phyloP scores from a whole-genome alignment of 2,329 filamentous ascomycete genomes.

The Aspergillus aculeatus region DNA sequence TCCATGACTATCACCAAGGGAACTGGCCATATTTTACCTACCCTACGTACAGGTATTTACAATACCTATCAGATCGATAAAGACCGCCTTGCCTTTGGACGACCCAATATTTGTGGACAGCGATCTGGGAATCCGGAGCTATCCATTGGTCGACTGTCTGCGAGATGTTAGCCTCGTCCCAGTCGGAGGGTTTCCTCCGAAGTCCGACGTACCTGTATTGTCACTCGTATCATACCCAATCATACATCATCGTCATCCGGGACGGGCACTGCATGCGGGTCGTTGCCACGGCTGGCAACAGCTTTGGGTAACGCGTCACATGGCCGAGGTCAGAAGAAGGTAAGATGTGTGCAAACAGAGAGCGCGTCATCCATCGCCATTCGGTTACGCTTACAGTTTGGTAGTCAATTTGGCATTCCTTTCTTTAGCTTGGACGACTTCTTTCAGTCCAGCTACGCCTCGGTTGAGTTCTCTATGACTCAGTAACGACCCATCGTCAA shows the following conservation, averaged over 20 bases:
- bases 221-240: background rate
- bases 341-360: background rate
- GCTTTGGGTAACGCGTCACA: constrained; percentile 9
- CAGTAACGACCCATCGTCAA: background rate
- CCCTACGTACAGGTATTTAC: background rate
- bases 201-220: background rate
- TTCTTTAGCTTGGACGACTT: no score
- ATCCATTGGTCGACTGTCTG: background rate
- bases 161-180: background rate
- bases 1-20: background rate
- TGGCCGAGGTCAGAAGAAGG: background rate
- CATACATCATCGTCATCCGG: no score
- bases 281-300: background rate
- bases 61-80: background rate
- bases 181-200: background rate
- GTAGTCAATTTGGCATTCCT: no score
- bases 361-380: background rate
- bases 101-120: background rate
- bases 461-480: background rate
- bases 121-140: background rate
- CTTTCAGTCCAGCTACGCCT: no score
- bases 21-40: background rate
- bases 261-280: background rate
- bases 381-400: background rate
- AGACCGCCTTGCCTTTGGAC: background rate